Conservation (phyloP, 345 rosid genomes). For the Gynandropsis gynandra region DNA sequence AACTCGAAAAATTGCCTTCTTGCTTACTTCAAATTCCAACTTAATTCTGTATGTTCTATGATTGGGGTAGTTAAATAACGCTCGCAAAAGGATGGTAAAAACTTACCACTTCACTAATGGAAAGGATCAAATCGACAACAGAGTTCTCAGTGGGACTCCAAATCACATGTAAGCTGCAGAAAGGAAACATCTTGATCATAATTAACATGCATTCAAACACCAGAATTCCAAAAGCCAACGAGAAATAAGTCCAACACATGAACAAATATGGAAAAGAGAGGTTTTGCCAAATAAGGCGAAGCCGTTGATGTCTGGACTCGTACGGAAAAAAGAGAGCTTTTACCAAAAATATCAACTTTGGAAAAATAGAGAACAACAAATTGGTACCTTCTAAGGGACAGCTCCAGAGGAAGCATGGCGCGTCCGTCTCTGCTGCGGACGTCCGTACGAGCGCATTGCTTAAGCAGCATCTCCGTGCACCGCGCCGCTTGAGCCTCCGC, state of each 20-base stretch:
- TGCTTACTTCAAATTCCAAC: neutral
- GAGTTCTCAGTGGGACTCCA: slow-evolving; percentile 60
- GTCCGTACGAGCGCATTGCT: slow-evolving; percentile 71
- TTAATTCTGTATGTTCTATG: neutral
- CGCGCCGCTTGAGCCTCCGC: slow-evolving; percentile 51
- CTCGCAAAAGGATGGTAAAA: slow-evolving; percentile 8
- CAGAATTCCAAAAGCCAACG: neutral
- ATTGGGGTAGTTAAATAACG: slow-evolving; percentile 16
- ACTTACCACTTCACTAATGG: slow-evolving; percentile 54
- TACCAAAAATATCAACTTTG: slow-evolving; percentile 8
- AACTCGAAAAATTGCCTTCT: neutral
- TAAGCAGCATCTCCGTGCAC: slow-evolving; percentile 59
- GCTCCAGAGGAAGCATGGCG: slow-evolving; percentile 52
- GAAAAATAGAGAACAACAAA: slow-evolving; percentile 15
- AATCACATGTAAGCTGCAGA: slow-evolving; percentile 40
- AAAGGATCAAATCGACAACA: slow-evolving; percentile 43
- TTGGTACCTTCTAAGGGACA: slow-evolving; percentile 51
- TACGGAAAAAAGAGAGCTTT: slow-evolving; percentile 13
- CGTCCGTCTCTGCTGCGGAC: slow-evolving; percentile 51
- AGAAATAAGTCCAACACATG: neutral
- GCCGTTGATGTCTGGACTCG: slow-evolving; percentile 9
- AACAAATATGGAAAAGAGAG: slow-evolving; percentile 11
- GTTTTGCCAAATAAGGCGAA: slow-evolving; percentile 27
- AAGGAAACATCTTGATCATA: neutral
- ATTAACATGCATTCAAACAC: neutral